Evolutionary conservation across 2,329 filamentous ascomycete genomes (phyloP), one percentile per base, ranked within the genome.

Genomic region (Dothiorella sarmentorum): DNA sequence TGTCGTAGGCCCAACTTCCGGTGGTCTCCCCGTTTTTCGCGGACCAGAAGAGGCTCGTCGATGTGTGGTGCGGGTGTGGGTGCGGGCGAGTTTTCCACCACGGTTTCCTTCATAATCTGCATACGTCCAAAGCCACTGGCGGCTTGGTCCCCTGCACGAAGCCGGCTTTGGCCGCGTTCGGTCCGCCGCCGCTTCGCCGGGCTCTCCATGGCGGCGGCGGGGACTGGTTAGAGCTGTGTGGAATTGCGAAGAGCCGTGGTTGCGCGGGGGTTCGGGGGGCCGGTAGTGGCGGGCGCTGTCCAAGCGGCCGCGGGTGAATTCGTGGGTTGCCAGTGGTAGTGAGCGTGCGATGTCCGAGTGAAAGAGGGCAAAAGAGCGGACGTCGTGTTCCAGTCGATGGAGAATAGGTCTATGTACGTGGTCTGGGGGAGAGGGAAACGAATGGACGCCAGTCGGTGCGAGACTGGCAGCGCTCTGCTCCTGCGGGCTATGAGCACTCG

Each of bases 381-480:
- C 63, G 70, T 61, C 62, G 69, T 61, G 61, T 62, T 60, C 62
- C 65, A 63, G 65, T 71, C 69, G 71, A 73, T 73, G 71, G 70
- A 71, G 63, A 49, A 42, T 61, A 52, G 56, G 40, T 40, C 62
- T 47, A 59, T 60, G 40, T 61, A 60, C 60, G 64, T 31, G 29
- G 49, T 24, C 51, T 60, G 57, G 55, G 58, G 63, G 64, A 61
- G 35, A 55, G 61, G 62, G 65, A 67, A 74, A 73, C 64, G 72
- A 74, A 66, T 63, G 73, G 73, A 75, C 71, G 71, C 72, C 71
- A 71, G 69, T 65, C 55, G 61, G 66, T 35, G 27, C 37, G 56
- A 27, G 57, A 68, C 68, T 71, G 70, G 69, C 70, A 67, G 47
- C 57, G 38, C 38, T 37, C 40, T 52, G 57, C 38, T 53, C 57